Evolutionary conservation across 106 monocot species (phyloP), one percentile per base, ranked within the genome.

Genomic region (Dioscorea zingiberensis): DNA sequence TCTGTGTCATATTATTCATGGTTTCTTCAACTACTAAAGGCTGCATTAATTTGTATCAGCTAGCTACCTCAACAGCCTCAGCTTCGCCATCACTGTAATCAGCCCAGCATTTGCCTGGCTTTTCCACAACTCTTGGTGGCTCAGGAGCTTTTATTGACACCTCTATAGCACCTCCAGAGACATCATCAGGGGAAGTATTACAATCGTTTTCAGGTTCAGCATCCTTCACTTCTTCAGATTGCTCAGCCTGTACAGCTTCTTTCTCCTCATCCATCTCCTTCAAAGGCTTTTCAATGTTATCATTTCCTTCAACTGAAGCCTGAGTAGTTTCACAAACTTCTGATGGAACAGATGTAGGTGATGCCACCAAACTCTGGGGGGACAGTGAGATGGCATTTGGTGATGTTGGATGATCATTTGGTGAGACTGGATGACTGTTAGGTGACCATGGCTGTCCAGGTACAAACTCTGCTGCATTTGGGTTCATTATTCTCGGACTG

Each of bases 391-490:
- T 11, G 44, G 68, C 69, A 72, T 81, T 63, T 45, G 86, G 74
- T 29, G 83, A 71, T 24, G 44, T 54, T 56, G 57, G 44, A 54
- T 4, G 67, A 13, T 46, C 68, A 64, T 72, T 81, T 14, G 78
- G 69, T 11, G 81, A 80, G 13, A 56, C 47, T 44, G 76, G 67
- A 49, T 74, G 30, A 27, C 80, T 82, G 80, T 87, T 91, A 60
- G 82, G 65, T 54, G 64, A 19, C 87, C 90, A 91, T 38, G 68
- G 75, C 46, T 85, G 89, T 16, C 85, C 83, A 23, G 95, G 95
- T 18, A 91, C 81, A 79, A 88, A 95, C 62, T 85, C 91, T 4
- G 85, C 80, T 62, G 91, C 95, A 77, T 91, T 76, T 48, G 91
- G 85, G 30, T 91, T 95, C 91, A 95, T 91, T 19, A 72, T 85